Evolutionary conservation across 1,139 yeast genomes (phyloP), one percentile per base, ranked within the genome.

Genomic region (Magnusiomyces ingens): DNA sequence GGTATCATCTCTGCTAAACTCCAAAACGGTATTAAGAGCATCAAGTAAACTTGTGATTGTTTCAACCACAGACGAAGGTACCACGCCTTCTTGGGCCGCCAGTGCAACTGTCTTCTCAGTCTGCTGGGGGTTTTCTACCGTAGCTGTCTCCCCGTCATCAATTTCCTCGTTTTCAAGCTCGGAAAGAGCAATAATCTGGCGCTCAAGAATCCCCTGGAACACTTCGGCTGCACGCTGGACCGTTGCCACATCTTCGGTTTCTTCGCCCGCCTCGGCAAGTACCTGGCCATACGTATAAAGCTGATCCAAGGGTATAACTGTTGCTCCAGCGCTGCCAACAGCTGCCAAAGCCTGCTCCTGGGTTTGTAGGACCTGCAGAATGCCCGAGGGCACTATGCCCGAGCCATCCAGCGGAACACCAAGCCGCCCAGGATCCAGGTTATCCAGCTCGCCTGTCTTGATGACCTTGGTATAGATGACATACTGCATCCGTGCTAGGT

Each of bases 211-310:
- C 32, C 45, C 47, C 36, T 60, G 60, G 51, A 64, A 63, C 32
- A 56, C 53, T 15, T 54, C 53, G 4, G 54, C 55, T 1, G 66
- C 68, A 22, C 52, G 44, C 11, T 37, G 35, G 35, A 58, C 55
- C 47, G 50, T 51, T 21, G 49, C 55, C 35, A 52, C 41, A 17
- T 56, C 51, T 17, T 62, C 63, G 3, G 44, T 36, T 37, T 63
- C 66, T 45, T 64, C 67, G 4, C 65, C 68, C 1, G 58, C 57
- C 37, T 64, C 67, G 3, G 58, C 57, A 44, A 63, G 52, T 2
- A 62, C 65, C 56, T 64, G 68, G 0, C 61, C 68, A 54, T 59
- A 62, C 43, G 65, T 65, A 55, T 61, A 64, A 45, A 61, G 50
- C 52, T 63, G 55, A 51, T 65, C 68, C 21, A 59, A 48, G n/a